A percentile compares a stretch with the other conserved stretches of the same genome.
Evolutionary conservation across 306 rosid species (phyloP).

Genomic region (Prunus mira): DNA sequence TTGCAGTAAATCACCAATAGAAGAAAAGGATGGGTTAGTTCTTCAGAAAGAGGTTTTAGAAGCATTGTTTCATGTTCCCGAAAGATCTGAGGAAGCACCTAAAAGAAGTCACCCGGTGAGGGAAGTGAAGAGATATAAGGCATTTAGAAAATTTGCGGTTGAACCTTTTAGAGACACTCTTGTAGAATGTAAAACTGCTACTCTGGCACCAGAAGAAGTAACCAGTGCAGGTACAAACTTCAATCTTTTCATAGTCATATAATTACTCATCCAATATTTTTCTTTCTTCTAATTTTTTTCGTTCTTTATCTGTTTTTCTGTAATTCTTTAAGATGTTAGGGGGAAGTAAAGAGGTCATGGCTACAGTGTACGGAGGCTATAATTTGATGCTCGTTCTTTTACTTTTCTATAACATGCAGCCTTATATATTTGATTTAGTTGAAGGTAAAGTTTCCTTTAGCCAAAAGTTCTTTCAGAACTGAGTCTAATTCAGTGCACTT

Average conservation of each 20-base stretch:
- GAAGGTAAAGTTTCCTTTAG: not conserved
- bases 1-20: conserved; percentile 20
- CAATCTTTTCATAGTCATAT: not conserved
- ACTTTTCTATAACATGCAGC: not conserved
- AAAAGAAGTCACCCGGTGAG: conserved; percentile 10
- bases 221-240: conserved; percentile 23
- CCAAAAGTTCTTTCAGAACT: not conserved
- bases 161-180: conserved; percentile 12
- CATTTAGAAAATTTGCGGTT: conserved; percentile 11
- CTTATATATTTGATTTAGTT: not conserved
- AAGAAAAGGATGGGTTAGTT: conserved; percentile 9
- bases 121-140: conserved; percentile 7
- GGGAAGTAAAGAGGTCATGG: not conserved
- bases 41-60: conserved; percentile 31
- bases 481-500: not conserved
- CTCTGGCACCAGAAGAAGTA: conserved; percentile 11
- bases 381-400: not conserved
- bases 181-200: conserved; percentile 2
- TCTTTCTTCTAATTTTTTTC: not conserved
- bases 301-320: too few relatives aligned
- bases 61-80: conserved; percentile 33
- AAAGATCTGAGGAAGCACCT: conserved; percentile 30
- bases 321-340: not conserved
- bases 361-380: not conserved
- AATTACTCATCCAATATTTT: not conserved